Evolutionary conservation across 805 yeast species (phyloP).

Genomic region (Kuraishia floccosa): DNA sequence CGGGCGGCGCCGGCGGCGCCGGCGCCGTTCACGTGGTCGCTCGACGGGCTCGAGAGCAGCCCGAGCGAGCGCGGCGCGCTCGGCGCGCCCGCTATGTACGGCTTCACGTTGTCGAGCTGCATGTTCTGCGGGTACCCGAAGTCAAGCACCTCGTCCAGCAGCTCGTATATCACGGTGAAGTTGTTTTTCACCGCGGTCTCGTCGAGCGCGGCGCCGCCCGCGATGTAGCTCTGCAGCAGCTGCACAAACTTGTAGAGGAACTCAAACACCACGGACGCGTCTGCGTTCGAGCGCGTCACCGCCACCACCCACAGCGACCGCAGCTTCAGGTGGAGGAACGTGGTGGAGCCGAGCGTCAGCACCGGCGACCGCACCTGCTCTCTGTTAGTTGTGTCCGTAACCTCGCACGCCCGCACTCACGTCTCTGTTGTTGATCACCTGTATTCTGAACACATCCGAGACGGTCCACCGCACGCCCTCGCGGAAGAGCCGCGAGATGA

Average conservation of each 20-base stretch:
- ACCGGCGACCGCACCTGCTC: slow-evolving; percentile 47
- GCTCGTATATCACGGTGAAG: slow-evolving; percentile 61
- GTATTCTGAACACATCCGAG: slow-evolving; percentile 84
- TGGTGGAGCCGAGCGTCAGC: slow-evolving; percentile 84
- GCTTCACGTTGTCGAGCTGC: slow-evolving; percentile 33
- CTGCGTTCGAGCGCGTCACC: slow-evolving; percentile 82
- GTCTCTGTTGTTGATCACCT: slow-evolving; percentile 64
- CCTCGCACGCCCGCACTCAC: slow-evolving; percentile 9
- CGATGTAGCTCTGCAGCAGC: slow-evolving; percentile 25
- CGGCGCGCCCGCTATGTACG: slow-evolving; percentile 19
- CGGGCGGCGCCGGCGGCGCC: slow-evolving; percentile 4
- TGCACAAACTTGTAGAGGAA: slow-evolving; percentile 54
- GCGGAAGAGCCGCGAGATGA: slow-evolving; percentile 62
- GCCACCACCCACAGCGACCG: slow-evolving; percentile 71
- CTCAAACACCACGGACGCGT: slow-evolving; percentile 72
- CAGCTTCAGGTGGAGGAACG: slow-evolving; percentile 67
- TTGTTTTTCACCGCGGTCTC: slow-evolving; percentile 50
- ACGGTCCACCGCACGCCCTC: slow-evolving; percentile 72
- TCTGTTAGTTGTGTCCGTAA: background rate
- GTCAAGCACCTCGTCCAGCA: slow-evolving; percentile 66
- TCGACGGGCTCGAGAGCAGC: background rate
- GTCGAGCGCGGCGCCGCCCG: slow-evolving; percentile 11
- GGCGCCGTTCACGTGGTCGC: slow-evolving; percentile 3
- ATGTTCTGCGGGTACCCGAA: slow-evolving; percentile 69
- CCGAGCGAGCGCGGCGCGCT: background rate